Evolutionary conservation across 148 eudicot species (phyloP).

Genomic region (Linanthus parryae): DNA sequence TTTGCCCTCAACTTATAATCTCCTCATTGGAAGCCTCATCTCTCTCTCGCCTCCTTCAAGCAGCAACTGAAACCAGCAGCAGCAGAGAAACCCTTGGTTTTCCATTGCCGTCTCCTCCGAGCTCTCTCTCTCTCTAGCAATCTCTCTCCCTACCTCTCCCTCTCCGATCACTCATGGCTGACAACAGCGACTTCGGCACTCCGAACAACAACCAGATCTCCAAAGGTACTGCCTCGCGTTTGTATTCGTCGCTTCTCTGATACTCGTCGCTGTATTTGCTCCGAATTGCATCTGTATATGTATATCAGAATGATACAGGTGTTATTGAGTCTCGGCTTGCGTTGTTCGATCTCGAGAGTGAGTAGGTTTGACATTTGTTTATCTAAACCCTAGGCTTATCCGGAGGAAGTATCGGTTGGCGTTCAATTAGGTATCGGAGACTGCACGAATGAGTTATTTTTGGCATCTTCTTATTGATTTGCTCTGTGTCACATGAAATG

Average conservation of each 20-base stretch:
- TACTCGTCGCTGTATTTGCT: not conserved
- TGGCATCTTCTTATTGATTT: too few species aligned
- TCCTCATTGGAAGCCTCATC: too few species aligned
- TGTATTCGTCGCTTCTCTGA: not conserved
- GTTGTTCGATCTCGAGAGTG: not conserved
- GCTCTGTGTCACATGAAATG: too few species aligned
- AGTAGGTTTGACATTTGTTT: not conserved
- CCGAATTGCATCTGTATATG: not conserved
- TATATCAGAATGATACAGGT: not conserved
- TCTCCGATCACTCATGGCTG: slow-evolving; percentile 60
- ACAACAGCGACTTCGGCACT: slow-evolving; percentile 32
- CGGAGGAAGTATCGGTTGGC: too few species aligned
- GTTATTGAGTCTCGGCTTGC: not conserved
- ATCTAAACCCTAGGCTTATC: not conserved
- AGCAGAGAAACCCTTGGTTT: too few species aligned
- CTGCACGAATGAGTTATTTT: too few species aligned
- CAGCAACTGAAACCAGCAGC: too few species aligned
- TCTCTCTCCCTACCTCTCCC: slow-evolving; percentile 11
- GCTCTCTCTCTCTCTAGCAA: not conserved
- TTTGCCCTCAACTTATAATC: too few species aligned
- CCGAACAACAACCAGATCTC: slow-evolving; percentile 61
- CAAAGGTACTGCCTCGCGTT: slow-evolving; percentile 42
- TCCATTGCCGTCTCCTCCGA: slow-evolving; percentile 3
- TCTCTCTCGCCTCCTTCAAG: too few species aligned
- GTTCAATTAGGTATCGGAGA: too few species aligned